Evolutionary conservation across 139 green algal genomes (phyloP).

Genomic region (Klebsormidium nitens): DNA sequence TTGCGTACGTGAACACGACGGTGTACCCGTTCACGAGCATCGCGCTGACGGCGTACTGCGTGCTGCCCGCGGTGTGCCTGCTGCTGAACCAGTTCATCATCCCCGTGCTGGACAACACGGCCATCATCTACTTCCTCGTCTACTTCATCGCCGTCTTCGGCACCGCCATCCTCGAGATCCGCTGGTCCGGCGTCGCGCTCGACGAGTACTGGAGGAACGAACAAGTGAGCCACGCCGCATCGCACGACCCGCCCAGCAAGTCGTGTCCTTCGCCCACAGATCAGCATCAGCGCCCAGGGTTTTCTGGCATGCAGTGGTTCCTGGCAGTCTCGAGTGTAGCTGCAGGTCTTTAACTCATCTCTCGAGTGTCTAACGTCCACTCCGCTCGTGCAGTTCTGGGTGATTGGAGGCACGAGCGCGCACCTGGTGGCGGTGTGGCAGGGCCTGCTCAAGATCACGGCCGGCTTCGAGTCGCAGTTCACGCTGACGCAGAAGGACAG

Average conservation of each 20-base stretch:
- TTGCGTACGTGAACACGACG: slow-evolving; percentile 35
- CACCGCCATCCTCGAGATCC: slow-evolving; percentile 21
- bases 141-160: slow-evolving; percentile 27
- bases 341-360: too few species aligned
- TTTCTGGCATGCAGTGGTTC: too few species aligned
- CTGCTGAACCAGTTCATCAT: not conserved
- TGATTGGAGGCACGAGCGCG: slow-evolving; percentile 25
- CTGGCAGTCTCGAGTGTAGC: too few species aligned
- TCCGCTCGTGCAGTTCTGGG: slow-evolving; percentile 43
- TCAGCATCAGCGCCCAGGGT: too few species aligned
- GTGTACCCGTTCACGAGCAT: slow-evolving; percentile 31
- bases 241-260: too few species aligned
- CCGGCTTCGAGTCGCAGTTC: slow-evolving; percentile 28
- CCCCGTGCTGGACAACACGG: too few species aligned
- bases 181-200: slow-evolving; percentile 25
- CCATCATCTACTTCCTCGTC: slow-evolving; percentile 29
- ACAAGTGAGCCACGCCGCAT: too few species aligned
- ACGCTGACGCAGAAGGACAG: slow-evolving; percentile 19
- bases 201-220: slow-evolving; percentile 33
- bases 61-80: slow-evolving; percentile 15
- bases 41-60: slow-evolving; percentile 21
- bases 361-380: too few species aligned
- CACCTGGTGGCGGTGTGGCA: slow-evolving; percentile 24
- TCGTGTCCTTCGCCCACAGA: too few species aligned
- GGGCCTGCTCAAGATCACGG: slow-evolving; percentile 28